A percentile compares a stretch with the other conserved stretches of the same genome.
Conservation (phyloP, 306 rosid genomes). For the Senna siamea region DNA sequence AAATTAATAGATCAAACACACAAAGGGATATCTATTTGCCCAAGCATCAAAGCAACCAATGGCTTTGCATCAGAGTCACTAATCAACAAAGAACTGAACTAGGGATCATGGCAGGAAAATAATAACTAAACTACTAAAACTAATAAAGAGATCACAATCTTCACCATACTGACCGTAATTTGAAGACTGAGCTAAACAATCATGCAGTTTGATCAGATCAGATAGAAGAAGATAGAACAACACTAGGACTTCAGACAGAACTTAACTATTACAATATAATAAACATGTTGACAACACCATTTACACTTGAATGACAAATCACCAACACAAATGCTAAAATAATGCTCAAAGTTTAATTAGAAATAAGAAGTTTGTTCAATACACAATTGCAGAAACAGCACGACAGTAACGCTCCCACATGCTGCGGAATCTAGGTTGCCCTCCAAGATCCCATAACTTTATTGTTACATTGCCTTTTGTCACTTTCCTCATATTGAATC, state of each 20-base stretch:
- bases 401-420: slow-evolving; percentile 98
- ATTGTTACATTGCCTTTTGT: slow-evolving; percentile 94
- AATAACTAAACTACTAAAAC: slow-evolving; percentile 1
- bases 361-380: slow-evolving; percentile 43
- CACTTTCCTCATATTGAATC: slow-evolving; percentile 92
- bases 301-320: slow-evolving; percentile 10
- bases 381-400: slow-evolving; percentile 93
- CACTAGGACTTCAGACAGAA: neutral
- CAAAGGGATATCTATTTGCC: slow-evolving; percentile 8
- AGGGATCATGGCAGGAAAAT: slow-evolving; percentile 17
- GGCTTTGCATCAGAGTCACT: slow-evolving; percentile 6
- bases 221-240: slow-evolving; percentile 17
- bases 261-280: slow-evolving; percentile 20
- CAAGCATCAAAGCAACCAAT: slow-evolving; percentile 18
- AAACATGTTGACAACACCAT: slow-evolving; percentile 31
- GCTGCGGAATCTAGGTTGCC: slow-evolving; percentile 96
- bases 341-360: slow-evolving; percentile 19
- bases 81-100: slow-evolving; percentile 27
- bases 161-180: neutral
- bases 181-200: slow-evolving; percentile 20
- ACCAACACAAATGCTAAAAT: neutral
- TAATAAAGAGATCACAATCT: slow-evolving; percentile 16
- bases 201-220: slow-evolving; percentile 20
- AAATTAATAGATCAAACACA: neutral
- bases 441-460: slow-evolving; percentile 97